Evolutionary conservation across 805 yeast genomes (phyloP), one percentile per base, ranked within the genome.

Genomic region (Candida tibetensis): DNA sequence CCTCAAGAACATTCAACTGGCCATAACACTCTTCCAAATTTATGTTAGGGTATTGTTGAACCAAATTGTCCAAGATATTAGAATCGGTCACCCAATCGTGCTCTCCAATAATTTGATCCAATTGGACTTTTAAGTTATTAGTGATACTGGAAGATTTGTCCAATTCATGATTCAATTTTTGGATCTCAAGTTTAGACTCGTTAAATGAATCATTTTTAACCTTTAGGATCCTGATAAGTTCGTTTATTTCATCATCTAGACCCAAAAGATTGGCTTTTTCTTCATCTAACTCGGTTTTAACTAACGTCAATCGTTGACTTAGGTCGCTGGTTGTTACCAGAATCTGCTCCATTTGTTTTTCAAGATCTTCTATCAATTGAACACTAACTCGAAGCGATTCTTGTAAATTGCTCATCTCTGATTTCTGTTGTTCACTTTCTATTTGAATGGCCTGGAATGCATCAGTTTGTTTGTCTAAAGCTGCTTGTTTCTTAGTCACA

Each of bases 1-100:
- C 83, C 14, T 72, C 66, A 46, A 87, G 71, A 32, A 74, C 71
- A 9, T 62, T 62, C 28, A 81, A 74, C 45, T 82, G 76, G 16
- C 72, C 75, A 45, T 79, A 76, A 48, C 82, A 74, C 42, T 82
- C 82, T 6, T 72, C 77, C 15, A 87, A 57, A 49, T 87, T 76
- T 32, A 82, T 72, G 45, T 78, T 74, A 0, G 81, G 79, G 54
- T 81, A 75, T 43, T 81, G 81, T 42, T 72, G 73, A n/a, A 84
- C 55, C 17, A 82, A 73, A 36, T 72, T 70, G 21, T 69, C 65
- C 12, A 82, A 71, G 31, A 79, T 66, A 36, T 74, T 74, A 26
- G 75, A 73, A 49, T 87, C 95, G 0, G 69, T 59, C 7, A 91
- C 76, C 96, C 96, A 90, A 13, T 75, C 80, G 52, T 80, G 73